These are phyloP conservation scores for Inonotus hispidus DNA, from an alignment of 1,284 basidiomycete species.

Conservation along the genomic window DNA sequence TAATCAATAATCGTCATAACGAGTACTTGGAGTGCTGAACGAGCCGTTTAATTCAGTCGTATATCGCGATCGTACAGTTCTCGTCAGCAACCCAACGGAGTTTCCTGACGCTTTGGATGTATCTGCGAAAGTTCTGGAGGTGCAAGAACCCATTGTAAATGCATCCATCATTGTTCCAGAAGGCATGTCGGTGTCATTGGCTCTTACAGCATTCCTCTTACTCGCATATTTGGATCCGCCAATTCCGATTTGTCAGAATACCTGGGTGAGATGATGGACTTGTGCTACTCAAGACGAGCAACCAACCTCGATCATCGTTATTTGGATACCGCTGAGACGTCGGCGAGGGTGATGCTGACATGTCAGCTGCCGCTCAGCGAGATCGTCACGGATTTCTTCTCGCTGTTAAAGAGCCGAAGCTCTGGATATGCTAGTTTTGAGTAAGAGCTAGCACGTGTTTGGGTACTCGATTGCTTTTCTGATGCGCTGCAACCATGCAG, in stretches of 20 bases:
- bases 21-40: constrained; percentile 17
- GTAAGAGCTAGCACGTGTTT: constrained; percentile 41
- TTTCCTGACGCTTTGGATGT: constrained; percentile 79
- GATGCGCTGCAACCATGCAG: constrained; percentile 32
- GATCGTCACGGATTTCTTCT: constrained; percentile 92
- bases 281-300: constrained; percentile 79
- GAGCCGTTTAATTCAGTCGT: constrained; percentile 46
- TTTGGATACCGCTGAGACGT: constrained; percentile 52
- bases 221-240: not conserved
- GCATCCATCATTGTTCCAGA: constrained; percentile 92
- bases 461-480: constrained; percentile 2
- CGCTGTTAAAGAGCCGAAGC: constrained; percentile 84
- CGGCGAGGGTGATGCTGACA: constrained; percentile 70
- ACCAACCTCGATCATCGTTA: constrained; percentile 74
- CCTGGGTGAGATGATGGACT: constrained; percentile 88
- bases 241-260: constrained; percentile 47
- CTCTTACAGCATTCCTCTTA: not conserved
- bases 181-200: constrained; percentile 33
- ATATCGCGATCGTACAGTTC: constrained; percentile 62
- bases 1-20: not conserved
- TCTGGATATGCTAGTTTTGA: constrained; percentile 93
- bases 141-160: constrained; percentile 86
- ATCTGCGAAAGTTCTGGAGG: constrained; percentile 57
- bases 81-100: constrained; percentile 87
- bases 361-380: constrained; percentile 84